phyloP scores from a whole-genome alignment of 202 grass and related monocot species.

The Dendrocalamus latiflorus region DNA sequence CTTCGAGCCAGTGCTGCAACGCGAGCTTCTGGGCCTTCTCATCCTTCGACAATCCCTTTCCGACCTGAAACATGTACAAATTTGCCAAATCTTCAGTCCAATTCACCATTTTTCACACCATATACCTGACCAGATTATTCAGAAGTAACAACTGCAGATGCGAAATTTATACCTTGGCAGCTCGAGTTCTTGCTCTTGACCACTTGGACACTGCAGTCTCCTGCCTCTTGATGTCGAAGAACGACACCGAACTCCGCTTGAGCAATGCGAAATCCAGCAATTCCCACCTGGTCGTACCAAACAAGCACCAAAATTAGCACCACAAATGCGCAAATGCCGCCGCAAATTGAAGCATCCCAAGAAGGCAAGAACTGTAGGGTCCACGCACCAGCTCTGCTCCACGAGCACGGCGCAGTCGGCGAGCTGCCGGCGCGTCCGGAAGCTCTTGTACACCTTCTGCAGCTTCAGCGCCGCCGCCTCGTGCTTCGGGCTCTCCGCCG shows the following conservation, averaged over 20 bases:
- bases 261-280: conserved; percentile 84
- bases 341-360: background rate
- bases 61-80: conserved; percentile 52
- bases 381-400: conserved; percentile 74
- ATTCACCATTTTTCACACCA: background rate
- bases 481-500: too few relatives aligned
- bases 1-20: conserved; percentile 96
- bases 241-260: conserved; percentile 86
- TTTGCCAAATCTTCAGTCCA: conserved; percentile 2
- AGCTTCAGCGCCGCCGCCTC: too few relatives aligned
- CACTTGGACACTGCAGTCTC: conserved; percentile 85
- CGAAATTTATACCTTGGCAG: conserved; percentile 56
- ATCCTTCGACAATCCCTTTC: conserved; percentile 89
- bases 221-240: conserved; percentile 85
- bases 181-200: conserved; percentile 79
- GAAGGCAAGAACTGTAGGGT: background rate
- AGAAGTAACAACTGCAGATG: background rate
- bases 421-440: conserved; percentile 80
- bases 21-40: conserved; percentile 91
- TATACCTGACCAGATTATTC: background rate
- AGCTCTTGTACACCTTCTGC: too few relatives aligned
- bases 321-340: background rate
- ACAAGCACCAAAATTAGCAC: background rate
- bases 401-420: conserved; percentile 82
- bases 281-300: conserved; percentile 58